phyloP scores from a whole-genome alignment of 2,329 filamentous ascomycete species.

The Aspergillus sp. region DNA sequence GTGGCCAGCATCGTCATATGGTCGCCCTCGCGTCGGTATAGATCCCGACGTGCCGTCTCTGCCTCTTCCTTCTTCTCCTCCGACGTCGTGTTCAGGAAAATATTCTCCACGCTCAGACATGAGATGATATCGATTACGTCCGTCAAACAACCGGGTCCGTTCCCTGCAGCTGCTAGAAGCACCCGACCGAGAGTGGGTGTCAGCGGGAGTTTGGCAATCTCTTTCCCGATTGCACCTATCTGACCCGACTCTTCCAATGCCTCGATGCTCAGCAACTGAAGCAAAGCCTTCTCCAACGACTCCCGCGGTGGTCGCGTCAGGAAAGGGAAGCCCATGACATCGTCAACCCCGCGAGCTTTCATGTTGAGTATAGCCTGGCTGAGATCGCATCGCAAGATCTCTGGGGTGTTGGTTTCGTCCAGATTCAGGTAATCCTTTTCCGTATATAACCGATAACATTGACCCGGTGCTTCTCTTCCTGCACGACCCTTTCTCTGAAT shows the following conservation, averaged over 20 bases:
- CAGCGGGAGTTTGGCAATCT: constrained; percentile 77
- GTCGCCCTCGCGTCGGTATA: constrained; percentile 56
- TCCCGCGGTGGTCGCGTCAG: constrained; percentile 74
- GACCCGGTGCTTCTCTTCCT: constrained; percentile 82
- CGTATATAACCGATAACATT: constrained; percentile 85
- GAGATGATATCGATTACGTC: constrained; percentile 81
- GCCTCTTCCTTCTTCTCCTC: constrained; percentile 57
- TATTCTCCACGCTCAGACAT: constrained; percentile 57
- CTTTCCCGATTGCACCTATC: constrained; percentile 66
- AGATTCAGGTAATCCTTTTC: constrained; percentile 65
- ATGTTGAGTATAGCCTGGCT: constrained; percentile 81
- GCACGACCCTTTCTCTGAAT: constrained; percentile 88
- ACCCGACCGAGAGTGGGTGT: constrained; percentile 75
- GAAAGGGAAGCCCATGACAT: constrained; percentile 76
- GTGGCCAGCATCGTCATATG: constrained; percentile 57
- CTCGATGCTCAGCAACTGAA: constrained; percentile 71
- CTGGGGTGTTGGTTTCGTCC: constrained; percentile 69
- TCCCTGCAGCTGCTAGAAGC: constrained; percentile 67
- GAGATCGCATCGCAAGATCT: constrained; percentile 86
- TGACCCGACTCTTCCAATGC: constrained; percentile 65
- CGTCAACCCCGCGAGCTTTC: constrained; percentile 81
- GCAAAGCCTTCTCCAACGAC: constrained; percentile 70
- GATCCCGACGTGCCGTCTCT: constrained; percentile 47
- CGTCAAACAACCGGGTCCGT: constrained; percentile 64
- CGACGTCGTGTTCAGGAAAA: constrained; percentile 54